Evolutionary conservation across 805 yeast genomes (phyloP).

Genomic region (Torulaspora indica): DNA sequence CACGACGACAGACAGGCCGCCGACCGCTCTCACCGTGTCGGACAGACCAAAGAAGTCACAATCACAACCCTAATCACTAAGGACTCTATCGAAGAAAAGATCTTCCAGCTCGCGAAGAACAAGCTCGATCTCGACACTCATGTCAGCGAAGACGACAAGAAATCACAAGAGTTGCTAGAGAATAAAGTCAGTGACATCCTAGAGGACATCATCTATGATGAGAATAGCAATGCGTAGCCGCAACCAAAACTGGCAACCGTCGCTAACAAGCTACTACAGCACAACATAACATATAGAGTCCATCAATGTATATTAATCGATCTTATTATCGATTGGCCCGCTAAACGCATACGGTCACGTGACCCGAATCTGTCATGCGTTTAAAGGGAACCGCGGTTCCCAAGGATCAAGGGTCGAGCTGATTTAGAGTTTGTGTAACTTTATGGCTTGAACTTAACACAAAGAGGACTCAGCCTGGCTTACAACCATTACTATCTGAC

Average conservation of each 20-base stretch:
- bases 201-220: slow-evolving; percentile 33
- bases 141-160: slow-evolving; percentile 42
- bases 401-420: not conserved
- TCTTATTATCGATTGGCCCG: not conserved
- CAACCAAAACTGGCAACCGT: not conserved
- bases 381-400: not conserved
- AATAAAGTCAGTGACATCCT: slow-evolving; percentile 50
- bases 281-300: not conserved
- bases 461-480: too few species aligned
- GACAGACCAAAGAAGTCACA: slow-evolving; percentile 78
- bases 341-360: not conserved
- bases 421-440: not conserved
- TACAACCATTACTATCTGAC: too few species aligned
- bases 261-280: too few species aligned
- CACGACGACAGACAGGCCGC: slow-evolving; percentile 99
- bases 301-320: not conserved
- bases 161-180: slow-evolving; percentile 41
- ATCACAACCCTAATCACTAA: slow-evolving; percentile 71
- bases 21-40: slow-evolving; percentile 97
- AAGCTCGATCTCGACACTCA: slow-evolving; percentile 75
- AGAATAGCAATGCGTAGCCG: slow-evolving; percentile 14
- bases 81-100: slow-evolving; percentile 84
- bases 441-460: not conserved
- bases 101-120: slow-evolving; percentile 78
- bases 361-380: not conserved